phyloP scores from a whole-genome alignment of 1,284 basidiomycete species.

The Ustilago hordei region DNA sequence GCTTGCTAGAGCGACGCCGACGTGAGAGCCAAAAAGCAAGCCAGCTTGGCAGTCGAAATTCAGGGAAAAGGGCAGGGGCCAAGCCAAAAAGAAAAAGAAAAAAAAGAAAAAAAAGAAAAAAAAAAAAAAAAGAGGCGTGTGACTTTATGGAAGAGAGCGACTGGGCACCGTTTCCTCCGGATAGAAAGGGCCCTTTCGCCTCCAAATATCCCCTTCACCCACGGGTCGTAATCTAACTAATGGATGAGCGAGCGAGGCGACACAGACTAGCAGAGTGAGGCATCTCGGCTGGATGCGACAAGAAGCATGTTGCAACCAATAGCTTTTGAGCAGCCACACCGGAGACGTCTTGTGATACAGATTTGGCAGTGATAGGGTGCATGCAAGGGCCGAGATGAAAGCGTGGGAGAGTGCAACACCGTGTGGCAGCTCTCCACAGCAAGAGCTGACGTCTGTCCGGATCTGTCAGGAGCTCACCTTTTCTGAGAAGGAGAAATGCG shows the following conservation, averaged over 20 bases:
- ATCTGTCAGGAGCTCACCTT: slow-evolving; percentile 16
- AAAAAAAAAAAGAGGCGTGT: slow-evolving; percentile 10
- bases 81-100: not conserved
- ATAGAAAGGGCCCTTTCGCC: too few species aligned
- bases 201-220: slow-evolving; percentile 8
- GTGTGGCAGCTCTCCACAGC: not conserved
- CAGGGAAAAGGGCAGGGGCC: slow-evolving; percentile 2
- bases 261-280: not conserved
- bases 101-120: not conserved
- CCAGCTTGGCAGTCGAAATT: not conserved
- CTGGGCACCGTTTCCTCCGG: too few species aligned
- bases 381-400: not conserved
- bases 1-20: slow-evolving; percentile 5
- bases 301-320: not conserved
- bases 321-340: not conserved
- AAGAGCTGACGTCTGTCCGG: slow-evolving; percentile 13
- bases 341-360: not conserved
- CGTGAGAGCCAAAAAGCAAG: not conserved
- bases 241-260: not conserved
- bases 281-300: not conserved
- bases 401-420: not conserved
- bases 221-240: not conserved
- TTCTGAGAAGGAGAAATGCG: not conserved
- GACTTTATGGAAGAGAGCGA: slow-evolving; percentile 18
- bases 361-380: not conserved